A percentile compares a stretch with the other conserved stretches of the same genome.
Conservation (phyloP, 345 rosid genomes). For the Gossypium longicalyx region DNA sequence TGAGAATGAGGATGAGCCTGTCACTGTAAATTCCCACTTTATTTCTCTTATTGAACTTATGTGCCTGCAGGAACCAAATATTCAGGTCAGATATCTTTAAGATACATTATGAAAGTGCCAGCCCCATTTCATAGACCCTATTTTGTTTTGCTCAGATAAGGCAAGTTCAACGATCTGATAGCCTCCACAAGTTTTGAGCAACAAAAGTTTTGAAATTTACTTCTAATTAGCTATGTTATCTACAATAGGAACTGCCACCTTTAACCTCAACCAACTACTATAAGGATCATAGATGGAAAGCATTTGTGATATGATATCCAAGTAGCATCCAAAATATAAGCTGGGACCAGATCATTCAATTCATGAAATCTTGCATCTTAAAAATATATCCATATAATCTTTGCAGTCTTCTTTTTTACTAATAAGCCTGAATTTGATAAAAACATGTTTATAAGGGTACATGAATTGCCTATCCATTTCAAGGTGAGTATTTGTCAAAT, state of each 20-base stretch:
- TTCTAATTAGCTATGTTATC: background rate
- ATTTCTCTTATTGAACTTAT: conserved; percentile 58
- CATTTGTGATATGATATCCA: background rate
- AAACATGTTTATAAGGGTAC: background rate
- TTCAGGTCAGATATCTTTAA: background rate
- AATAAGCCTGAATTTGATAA: background rate
- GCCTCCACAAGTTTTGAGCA: background rate
- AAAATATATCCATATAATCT: background rate
- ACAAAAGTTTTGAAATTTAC: background rate
- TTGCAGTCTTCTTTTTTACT: background rate
- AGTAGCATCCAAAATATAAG: background rate
- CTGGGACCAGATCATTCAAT: background rate
- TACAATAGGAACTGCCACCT: background rate
- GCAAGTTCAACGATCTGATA: background rate
- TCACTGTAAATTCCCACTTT: conserved; percentile 43
- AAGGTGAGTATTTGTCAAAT: background rate
- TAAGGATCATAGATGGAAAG: background rate
- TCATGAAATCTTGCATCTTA: background rate
- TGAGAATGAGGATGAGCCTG: conserved; percentile 59
- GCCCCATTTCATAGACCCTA: conserved; percentile 3
- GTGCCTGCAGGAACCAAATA: conserved; percentile 87
- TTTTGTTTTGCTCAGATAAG: background rate
- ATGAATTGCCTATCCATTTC: background rate
- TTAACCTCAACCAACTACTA: background rate
- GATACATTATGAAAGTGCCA: conserved; percentile 3